These are phyloP conservation scores for Teunomyces pallodes DNA, from an alignment of 805 yeast genomes.

Conservation along the genomic window DNA sequence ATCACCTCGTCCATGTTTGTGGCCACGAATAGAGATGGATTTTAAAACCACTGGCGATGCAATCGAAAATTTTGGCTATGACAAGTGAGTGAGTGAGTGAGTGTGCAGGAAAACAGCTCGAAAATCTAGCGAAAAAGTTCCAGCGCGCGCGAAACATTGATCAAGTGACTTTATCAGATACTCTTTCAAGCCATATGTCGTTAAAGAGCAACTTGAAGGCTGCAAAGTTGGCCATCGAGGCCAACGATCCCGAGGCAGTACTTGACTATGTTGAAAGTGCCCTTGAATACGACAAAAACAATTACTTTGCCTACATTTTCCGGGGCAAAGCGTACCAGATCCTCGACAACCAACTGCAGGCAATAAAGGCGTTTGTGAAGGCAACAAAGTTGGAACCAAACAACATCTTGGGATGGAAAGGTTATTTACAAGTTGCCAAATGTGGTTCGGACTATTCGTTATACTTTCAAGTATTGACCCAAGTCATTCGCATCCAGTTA, in stretches of 20 bases:
- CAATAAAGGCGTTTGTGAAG: constrained; percentile 41
- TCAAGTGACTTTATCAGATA: neutral
- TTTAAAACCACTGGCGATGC: neutral
- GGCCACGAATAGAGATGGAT: neutral
- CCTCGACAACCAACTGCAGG: constrained; percentile 34
- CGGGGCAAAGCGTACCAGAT: constrained; percentile 67
- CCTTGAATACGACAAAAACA: constrained; percentile 51
- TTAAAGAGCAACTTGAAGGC: constrained; percentile 30
- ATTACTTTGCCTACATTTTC: constrained; percentile 67
- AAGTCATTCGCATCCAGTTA: constrained; percentile 40
- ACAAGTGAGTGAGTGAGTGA: too few relatives aligned
- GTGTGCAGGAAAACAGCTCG: neutral
- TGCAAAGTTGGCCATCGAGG: constrained; percentile 48
- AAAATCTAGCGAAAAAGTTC: too few relatives aligned
- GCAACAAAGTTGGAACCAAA: constrained; percentile 53
- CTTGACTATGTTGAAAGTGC: constrained; percentile 55
- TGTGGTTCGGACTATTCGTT: constrained; percentile 33
- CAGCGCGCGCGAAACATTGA: neutral
- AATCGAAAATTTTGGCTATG: neutral
- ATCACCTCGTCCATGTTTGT: constrained; percentile 16
- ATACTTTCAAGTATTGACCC: constrained; percentile 49
- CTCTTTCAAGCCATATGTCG: constrained; percentile 13
- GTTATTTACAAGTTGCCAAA: constrained; percentile 52
- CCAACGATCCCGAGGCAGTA: constrained; percentile 61
- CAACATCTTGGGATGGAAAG: constrained; percentile 77